phyloP scores from a whole-genome alignment of 176 grass and related monocot genomes.

The Cocos nucifera region DNA sequence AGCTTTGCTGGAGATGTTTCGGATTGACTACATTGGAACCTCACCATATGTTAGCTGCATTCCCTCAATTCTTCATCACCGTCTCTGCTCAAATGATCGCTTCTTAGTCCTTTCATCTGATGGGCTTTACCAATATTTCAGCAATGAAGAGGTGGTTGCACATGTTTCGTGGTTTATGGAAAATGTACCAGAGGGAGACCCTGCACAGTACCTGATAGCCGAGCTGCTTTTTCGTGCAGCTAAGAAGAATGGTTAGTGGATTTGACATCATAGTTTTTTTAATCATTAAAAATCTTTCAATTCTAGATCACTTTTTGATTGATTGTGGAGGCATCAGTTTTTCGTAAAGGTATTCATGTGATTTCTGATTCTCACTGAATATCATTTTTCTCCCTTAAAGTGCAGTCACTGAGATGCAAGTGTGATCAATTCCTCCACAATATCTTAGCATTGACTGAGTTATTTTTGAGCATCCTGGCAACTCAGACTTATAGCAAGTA shows the following conservation, averaged over 20 bases:
- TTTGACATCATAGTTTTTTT: background rate
- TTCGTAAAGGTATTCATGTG: too few relatives aligned
- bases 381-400: too few relatives aligned
- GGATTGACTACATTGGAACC: slow-evolving; percentile 61
- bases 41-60: slow-evolving; percentile 68
- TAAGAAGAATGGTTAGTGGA: slow-evolving; percentile 72
- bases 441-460: too few relatives aligned
- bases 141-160: slow-evolving; percentile 83
- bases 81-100: slow-evolving; percentile 49
- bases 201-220: slow-evolving; percentile 79
- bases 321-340: too few relatives aligned
- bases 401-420: too few relatives aligned
- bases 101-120: slow-evolving; percentile 88
- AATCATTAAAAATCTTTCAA: too few relatives aligned
- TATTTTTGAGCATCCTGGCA: too few relatives aligned
- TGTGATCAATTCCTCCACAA: too few relatives aligned
- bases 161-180: slow-evolving; percentile 92
- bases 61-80: slow-evolving; percentile 69
- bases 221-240: slow-evolving; percentile 89
- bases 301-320: too few relatives aligned
- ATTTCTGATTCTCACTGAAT: too few relatives aligned
- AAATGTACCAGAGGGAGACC: slow-evolving; percentile 85
- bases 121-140: slow-evolving; percentile 88
- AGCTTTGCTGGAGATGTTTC: slow-evolving; percentile 70
- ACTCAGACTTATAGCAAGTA: too few relatives aligned